These are phyloP conservation scores for Jatropha curcas DNA, from an alignment of 345 rosid genomes.

Conservation along the genomic window DNA sequence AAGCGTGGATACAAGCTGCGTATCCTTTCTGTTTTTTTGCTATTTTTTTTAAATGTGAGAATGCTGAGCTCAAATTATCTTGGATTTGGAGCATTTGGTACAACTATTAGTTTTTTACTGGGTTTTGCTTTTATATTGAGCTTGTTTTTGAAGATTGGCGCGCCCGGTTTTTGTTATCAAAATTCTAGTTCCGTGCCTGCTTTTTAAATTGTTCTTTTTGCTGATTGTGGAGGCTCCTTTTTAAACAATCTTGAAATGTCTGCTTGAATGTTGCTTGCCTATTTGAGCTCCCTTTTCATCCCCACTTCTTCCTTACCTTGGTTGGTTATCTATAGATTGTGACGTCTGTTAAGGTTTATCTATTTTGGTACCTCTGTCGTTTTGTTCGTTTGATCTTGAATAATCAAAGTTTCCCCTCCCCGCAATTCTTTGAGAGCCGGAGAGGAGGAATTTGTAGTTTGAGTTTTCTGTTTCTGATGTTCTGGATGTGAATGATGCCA, in stretches of 20 bases:
- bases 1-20: slow-evolving; percentile 98
- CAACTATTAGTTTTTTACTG: background rate
- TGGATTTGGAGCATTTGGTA: background rate
- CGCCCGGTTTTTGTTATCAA: slow-evolving; percentile 1
- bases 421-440: background rate
- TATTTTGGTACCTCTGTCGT: no score
- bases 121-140: background rate
- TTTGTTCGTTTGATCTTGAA: no score
- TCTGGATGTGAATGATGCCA: background rate
- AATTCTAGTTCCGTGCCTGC: background rate
- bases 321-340: background rate
- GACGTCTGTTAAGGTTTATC: background rate
- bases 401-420: no score
- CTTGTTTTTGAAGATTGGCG: background rate
- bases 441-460: background rate
- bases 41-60: background rate
- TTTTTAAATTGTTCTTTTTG: background rate
- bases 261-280: background rate
- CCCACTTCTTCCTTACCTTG: background rate
- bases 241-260: background rate
- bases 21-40: slow-evolving; percentile 59
- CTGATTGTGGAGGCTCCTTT: no score
- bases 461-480: background rate
- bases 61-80: slow-evolving; percentile 21
- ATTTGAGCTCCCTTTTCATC: background rate